These are phyloP conservation scores for Ganoderma lingzhi DNA, from an alignment of 1,284 basidiomycete species.

Conservation along the genomic window DNA sequence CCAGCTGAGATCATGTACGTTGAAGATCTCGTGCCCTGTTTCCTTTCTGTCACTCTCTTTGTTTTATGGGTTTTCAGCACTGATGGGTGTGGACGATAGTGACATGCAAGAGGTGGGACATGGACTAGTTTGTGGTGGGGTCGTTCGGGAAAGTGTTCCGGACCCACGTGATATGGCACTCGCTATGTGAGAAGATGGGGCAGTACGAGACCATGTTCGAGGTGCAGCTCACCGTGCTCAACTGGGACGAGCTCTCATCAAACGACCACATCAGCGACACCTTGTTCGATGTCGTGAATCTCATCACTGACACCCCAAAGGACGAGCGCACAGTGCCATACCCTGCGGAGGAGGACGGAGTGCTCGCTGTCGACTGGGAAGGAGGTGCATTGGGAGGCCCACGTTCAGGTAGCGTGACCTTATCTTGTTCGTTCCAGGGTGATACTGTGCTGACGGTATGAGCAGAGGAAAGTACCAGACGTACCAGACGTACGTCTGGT, in stretches of 20 bases:
- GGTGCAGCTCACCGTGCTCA: constrained; percentile 84
- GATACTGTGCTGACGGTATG: neutral
- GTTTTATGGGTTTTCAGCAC: neutral
- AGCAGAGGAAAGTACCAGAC: constrained; percentile 92
- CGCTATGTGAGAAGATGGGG: constrained; percentile 92
- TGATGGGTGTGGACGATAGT: constrained; percentile 50
- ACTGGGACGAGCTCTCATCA: constrained; percentile 94
- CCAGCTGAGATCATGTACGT: constrained; percentile 31
- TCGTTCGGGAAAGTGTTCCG: constrained; percentile 98
- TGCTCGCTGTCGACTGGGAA: constrained; percentile 57
- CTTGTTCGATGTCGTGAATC: constrained; percentile 71
- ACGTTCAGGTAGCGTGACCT: constrained; percentile 61
- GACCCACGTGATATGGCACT: constrained; percentile 89
- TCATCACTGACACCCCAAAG: constrained; percentile 78
- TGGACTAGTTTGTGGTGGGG: constrained; percentile 97
- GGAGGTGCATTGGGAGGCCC: constrained; percentile 66
- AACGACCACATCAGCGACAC: constrained; percentile 90
- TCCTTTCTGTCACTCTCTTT: neutral
- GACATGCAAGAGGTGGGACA: constrained; percentile 90
- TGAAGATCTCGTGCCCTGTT: constrained; percentile 20
- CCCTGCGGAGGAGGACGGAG: constrained; percentile 57
- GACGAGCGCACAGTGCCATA: constrained; percentile 81
- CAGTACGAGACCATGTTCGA: constrained; percentile 84
- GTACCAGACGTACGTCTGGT: no score
- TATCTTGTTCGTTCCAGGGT: constrained; percentile 27